phyloP scores from a whole-genome alignment of 2,329 filamentous ascomycete genomes.

The Podosphaera fusca region DNA sequence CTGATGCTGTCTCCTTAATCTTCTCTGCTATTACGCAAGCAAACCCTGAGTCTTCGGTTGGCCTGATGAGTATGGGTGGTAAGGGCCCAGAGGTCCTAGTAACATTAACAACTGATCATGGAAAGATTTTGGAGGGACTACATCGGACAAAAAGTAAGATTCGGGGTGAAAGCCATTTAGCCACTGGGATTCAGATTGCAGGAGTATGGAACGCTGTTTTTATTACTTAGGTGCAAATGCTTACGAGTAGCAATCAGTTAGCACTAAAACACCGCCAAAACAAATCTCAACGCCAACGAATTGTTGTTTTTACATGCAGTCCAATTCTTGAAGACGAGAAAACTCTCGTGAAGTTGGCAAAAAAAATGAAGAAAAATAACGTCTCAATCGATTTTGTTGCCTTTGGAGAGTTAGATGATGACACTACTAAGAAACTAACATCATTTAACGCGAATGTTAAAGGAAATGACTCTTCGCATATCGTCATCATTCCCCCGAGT shows the following conservation, averaged over 20 bases:
- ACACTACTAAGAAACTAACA: slow-evolving; percentile 76
- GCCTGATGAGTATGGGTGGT: slow-evolving; percentile 96
- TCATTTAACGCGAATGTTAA: slow-evolving; percentile 89
- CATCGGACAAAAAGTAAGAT: slow-evolving; percentile 83
- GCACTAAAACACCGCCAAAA: slow-evolving; percentile 96
- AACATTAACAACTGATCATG: slow-evolving; percentile 86
- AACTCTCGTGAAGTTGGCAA: slow-evolving; percentile 67
- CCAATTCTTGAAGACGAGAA: slow-evolving; percentile 78
- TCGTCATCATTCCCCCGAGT: slow-evolving; percentile 76
- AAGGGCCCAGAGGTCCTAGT: slow-evolving; percentile 93
- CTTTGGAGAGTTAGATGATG: slow-evolving; percentile 81
- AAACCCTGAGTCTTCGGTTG: slow-evolving; percentile 92
- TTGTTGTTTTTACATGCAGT: slow-evolving; percentile 92
- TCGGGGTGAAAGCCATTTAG: slow-evolving; percentile 64
- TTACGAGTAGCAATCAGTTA: slow-evolving; percentile 31
- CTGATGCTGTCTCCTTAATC: slow-evolving; percentile 82
- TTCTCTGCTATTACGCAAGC: slow-evolving; percentile 89
- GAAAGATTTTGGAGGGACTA: slow-evolving; percentile 79
- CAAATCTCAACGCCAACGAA: slow-evolving; percentile 85
- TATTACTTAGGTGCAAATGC: slow-evolving; percentile 2
- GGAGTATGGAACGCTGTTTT: slow-evolving; percentile 35
- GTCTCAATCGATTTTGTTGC: slow-evolving; percentile 85
- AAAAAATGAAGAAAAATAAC: slow-evolving; percentile 97
- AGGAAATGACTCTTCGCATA: slow-evolving; percentile 69
- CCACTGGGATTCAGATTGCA: slow-evolving; percentile 86